Percentiles rank a stretch among this genome's conserved stretches.
phyloP scores from a whole-genome alignment of 2,329 filamentous ascomycete genomes.

The Neonectria neomacrospora region DNA sequence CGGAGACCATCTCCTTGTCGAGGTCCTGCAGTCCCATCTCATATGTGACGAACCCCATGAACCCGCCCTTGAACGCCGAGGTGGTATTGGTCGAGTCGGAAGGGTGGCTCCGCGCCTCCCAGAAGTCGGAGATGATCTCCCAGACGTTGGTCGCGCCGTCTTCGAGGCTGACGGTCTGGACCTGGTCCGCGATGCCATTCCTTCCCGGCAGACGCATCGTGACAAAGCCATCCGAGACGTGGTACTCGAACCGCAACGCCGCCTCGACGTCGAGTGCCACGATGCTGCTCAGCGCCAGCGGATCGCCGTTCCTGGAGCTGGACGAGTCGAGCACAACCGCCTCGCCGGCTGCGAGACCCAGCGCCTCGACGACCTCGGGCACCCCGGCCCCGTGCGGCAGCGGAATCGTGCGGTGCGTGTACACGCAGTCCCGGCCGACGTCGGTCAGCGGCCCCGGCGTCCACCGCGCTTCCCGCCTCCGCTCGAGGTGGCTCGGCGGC shows the following conservation, averaged over 20 bases:
- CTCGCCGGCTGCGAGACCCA: conserved; percentile 56
- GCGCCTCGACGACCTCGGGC: conserved; percentile 64
- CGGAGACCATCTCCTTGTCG: conserved; percentile 44
- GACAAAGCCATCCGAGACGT: conserved; percentile 57
- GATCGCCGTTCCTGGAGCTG: conserved; percentile 59
- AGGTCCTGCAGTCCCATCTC: conserved; percentile 74
- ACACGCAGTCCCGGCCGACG: conserved; percentile 42
- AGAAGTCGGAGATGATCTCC: conserved; percentile 62
- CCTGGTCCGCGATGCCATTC: conserved; percentile 8
- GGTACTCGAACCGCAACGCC: conserved; percentile 68
- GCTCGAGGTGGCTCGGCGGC: conserved; percentile 40
- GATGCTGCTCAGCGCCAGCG: conserved; percentile 72
- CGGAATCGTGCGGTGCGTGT: conserved; percentile 55
- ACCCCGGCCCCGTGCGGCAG: conserved; percentile 60
- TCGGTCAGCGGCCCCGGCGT: conserved; percentile 19
- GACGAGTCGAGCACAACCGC: conserved; percentile 70
- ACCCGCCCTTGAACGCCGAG: conserved; percentile 79
- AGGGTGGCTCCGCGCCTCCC: conserved; percentile 45
- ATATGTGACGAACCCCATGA: conserved; percentile 87
- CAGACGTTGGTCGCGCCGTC: conserved; percentile 55
- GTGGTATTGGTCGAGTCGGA: conserved; percentile 30
- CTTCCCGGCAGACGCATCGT: conserved; percentile 42
- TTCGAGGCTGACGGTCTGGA: conserved; percentile 36
- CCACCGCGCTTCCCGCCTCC: conserved; percentile 10
- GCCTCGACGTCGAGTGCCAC: conserved; percentile 72